Conservation (phyloP, 208 protist species). For the Crithidia sp. region DNA sequence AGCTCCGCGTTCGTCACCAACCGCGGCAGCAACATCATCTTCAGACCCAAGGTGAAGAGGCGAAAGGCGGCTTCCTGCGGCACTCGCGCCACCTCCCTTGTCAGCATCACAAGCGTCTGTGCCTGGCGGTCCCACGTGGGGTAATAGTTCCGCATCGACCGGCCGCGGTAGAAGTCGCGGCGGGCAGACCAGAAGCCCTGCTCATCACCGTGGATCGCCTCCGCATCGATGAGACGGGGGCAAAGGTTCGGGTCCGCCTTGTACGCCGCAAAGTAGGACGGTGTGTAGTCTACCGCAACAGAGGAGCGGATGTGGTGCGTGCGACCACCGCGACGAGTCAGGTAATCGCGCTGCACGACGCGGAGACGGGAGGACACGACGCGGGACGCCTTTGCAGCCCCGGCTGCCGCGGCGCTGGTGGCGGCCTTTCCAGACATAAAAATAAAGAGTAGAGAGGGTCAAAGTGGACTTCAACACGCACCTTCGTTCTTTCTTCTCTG, state of each 20-base stretch:
- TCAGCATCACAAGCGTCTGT: conserved; percentile 80
- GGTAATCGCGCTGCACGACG: conserved; percentile 69
- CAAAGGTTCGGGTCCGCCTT: conserved; percentile 38
- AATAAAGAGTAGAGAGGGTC: background rate
- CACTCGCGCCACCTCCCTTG: conserved; percentile 67
- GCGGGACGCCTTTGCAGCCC: conserved; percentile 20
- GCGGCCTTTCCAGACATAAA: conserved; percentile 15
- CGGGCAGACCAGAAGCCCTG: conserved; percentile 76
- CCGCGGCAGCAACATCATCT: conserved; percentile 74
- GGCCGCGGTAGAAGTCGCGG: conserved; percentile 66
- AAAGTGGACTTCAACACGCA: background rate
- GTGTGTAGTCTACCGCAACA: conserved; percentile 70
- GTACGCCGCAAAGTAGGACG: conserved; percentile 48
- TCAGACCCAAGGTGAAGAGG: conserved; percentile 74
- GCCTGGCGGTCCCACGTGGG: conserved; percentile 83
- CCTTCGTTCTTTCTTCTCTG: no score
- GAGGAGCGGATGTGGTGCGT: conserved; percentile 45
- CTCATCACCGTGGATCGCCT: conserved; percentile 83
- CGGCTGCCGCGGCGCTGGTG: conserved; percentile 4
- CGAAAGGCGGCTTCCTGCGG: conserved; percentile 87
- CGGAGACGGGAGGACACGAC: conserved; percentile 61
- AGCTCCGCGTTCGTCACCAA: conserved; percentile 53
- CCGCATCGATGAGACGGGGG: conserved; percentile 81
- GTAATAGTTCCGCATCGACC: conserved; percentile 43
- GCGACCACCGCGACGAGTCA: conserved; percentile 74